Evolutionary conservation across 1,284 basidiomycete species (phyloP), one percentile per base, ranked within the genome.

Genomic region (Moesziomyces sp.): DNA sequence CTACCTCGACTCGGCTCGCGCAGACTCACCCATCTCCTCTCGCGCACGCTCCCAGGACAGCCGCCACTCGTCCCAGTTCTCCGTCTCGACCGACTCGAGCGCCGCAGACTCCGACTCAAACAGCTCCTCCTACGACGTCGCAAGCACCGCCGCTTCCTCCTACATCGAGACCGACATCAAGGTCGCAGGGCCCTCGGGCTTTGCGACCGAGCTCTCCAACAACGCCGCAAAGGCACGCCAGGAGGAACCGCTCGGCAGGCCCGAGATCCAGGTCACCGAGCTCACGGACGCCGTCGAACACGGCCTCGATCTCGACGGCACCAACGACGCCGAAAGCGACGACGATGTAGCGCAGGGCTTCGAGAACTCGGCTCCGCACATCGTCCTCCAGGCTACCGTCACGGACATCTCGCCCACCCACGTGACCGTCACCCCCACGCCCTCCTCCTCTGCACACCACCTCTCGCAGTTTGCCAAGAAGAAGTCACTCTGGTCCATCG

Each of bases 401-500:
- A 70, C 73, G 21, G 67, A 64, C 53, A 82, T 84, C 52, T 77
- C 71, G 7, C 68, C 70, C 11, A 72, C 67, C 8, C 79, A 83
- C 60, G 76, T 84, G 47, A 71, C 80, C 7, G 74, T 73, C 40
- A 74, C 67, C n/a, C 77, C 68, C 3, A 58, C 62, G 18, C 60
- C 57, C 8, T 44, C 63, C 5, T 57, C 56, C 4, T 67, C 64
- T 14, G 61, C 61, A 24, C 56, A 65, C 45, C 66, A 64, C 26
- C 52, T 67, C 9, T 66, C 70, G 16, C 54, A 66, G 38, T 64
- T 74, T 43, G 24, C 64, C 24, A 52, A 57, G 40, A 76, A 75
- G 58, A 77, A 72, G 46, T 63, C 59, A 28, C 76, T 83, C 11
- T 83, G 82, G 82, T 56, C 73, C 21, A 80, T 83, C 66, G 80